Percentiles rank a stretch among this genome's conserved stretches.
Evolutionary conservation across 805 yeast species (phyloP).

Genomic region (Saccharomycopsis capsularis): DNA sequence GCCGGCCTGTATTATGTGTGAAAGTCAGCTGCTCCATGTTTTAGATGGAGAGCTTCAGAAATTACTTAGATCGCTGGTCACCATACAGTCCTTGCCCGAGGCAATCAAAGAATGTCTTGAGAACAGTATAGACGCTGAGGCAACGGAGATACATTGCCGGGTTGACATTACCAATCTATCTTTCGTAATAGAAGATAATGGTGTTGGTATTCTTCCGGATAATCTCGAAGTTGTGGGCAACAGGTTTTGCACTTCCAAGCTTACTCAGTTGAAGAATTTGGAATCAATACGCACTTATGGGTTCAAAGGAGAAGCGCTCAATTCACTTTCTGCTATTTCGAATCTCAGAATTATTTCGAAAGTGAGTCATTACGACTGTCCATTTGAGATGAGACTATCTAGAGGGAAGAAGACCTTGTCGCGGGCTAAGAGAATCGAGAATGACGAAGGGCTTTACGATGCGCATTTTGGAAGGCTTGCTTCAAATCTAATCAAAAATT

Average conservation of each 20-base stretch:
- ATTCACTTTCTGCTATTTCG: conserved; percentile 44
- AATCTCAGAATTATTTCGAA: conserved; percentile 44
- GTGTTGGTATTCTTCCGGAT: conserved; percentile 51
- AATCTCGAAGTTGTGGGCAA: conserved; percentile 44
- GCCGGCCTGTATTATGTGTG: too few species aligned
- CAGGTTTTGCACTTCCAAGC: conserved; percentile 51
- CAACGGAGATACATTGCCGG: conserved; percentile 33
- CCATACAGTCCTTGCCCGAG: conserved; percentile 33
- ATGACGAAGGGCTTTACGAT: neutral
- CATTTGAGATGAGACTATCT: conserved; percentile 17
- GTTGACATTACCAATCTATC: conserved; percentile 32
- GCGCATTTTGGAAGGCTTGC: neutral
- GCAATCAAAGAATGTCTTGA: conserved; percentile 45
- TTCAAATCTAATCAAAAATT: neutral
- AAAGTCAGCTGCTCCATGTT: too few species aligned
- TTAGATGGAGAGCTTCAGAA: too few species aligned
- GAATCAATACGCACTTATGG: conserved; percentile 43
- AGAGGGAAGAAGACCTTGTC: conserved; percentile 20
- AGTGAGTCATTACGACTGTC: conserved; percentile 24
- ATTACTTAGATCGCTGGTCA: too few species aligned
- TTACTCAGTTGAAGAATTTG: conserved; percentile 34
- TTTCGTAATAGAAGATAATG: conserved; percentile 56
- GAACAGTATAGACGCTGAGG: conserved; percentile 50
- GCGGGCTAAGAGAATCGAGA: neutral
- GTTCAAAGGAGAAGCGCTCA: conserved; percentile 67